Percentiles rank a stretch among this genome's conserved stretches.
Conservation (phyloP, 495 filamentous ascomycete species). For the Xylaria acuta region DNA sequence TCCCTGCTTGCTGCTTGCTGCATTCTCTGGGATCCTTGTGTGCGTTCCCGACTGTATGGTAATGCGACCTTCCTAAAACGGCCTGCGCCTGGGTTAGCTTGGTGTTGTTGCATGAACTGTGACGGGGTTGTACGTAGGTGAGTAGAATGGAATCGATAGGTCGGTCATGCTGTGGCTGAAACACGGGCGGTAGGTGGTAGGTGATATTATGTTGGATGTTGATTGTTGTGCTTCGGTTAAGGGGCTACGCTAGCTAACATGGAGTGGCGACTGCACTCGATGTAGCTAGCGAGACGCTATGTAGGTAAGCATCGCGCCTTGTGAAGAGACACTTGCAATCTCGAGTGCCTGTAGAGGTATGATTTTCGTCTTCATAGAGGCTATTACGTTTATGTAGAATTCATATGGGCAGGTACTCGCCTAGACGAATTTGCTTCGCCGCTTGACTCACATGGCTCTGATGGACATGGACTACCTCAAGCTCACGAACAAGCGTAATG, state of each 20-base stretch:
- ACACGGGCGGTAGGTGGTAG: background rate
- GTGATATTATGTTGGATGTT: slow-evolving; percentile 2
- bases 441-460: background rate
- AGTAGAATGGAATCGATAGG: background rate
- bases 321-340: background rate
- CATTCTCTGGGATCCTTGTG: background rate
- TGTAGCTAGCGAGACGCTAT: slow-evolving; percentile 9
- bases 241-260: slow-evolving; percentile 5
- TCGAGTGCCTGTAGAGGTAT: background rate
- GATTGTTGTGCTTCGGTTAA: background rate
- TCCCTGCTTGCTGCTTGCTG: background rate
- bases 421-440: background rate
- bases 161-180: slow-evolving; percentile 1
- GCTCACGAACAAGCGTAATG: background rate
- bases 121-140: background rate
- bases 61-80: slow-evolving; percentile 23
- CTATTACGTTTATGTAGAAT: background rate
- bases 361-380: background rate
- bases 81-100: background rate
- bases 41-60: background rate
- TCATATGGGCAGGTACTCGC: background rate
- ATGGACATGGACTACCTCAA: background rate
- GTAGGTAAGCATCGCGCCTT: background rate
- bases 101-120: background rate
- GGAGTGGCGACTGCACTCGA: background rate